phyloP scores from a whole-genome alignment of 257 asterid genomes.

The Knoxia roxburghii region DNA sequence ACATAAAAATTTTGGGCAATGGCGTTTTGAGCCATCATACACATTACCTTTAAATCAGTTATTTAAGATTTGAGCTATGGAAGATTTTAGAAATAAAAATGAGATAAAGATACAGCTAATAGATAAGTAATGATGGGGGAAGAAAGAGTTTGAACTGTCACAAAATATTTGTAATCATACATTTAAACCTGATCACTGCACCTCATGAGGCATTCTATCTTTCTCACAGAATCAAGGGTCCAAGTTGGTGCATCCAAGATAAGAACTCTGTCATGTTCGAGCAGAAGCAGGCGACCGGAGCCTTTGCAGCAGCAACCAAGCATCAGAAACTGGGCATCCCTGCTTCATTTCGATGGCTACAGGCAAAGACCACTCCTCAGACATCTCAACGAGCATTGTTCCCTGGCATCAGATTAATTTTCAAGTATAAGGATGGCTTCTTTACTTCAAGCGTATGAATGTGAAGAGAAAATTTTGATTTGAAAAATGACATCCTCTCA shows the following conservation, averaged over 20 bases:
- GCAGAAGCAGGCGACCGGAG: constrained; percentile 32
- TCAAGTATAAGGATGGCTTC: not conserved
- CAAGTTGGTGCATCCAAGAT: constrained; percentile 31
- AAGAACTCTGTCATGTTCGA: constrained; percentile 19
- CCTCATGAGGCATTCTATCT: not conserved
- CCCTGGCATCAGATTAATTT: constrained; percentile 46
- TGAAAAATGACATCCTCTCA: not conserved
- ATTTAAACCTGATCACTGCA: too few relatives aligned
- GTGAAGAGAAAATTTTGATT: not conserved
- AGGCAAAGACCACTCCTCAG: constrained; percentile 38
- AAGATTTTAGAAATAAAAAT: too few relatives aligned
- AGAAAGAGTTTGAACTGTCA: too few relatives aligned
- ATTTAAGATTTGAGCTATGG: too few relatives aligned
- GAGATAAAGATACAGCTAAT: too few relatives aligned
- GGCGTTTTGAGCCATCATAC: too few relatives aligned
- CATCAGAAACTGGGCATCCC: constrained; percentile 73
- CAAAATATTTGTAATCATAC: too few relatives aligned
- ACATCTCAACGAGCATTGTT: constrained; percentile 58
- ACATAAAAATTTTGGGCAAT: too few relatives aligned
- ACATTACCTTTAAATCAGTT: too few relatives aligned
- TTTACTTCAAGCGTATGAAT: not conserved
- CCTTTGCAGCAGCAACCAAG: constrained; percentile 62
- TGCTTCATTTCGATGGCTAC: constrained; percentile 73
- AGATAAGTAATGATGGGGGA: too few relatives aligned
- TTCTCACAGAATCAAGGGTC: constrained; percentile 31